Conservation (phyloP, 495 filamentous ascomycete genomes). For the Hypoxylon crocopeplum region DNA sequence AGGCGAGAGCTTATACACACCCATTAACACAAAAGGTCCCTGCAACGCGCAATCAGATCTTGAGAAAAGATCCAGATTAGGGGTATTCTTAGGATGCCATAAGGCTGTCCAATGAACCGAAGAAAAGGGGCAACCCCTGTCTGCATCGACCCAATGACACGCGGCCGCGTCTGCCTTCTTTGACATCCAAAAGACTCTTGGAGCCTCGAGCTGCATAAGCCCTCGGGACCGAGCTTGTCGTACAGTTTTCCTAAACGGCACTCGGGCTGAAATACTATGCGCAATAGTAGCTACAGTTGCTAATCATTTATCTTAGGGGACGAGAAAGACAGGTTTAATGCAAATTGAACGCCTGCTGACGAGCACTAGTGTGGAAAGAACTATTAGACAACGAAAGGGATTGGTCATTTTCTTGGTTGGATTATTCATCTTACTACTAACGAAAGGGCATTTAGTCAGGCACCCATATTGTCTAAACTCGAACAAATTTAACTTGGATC, state of each 20-base stretch:
- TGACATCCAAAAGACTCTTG: not conserved
- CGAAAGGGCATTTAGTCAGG: not conserved
- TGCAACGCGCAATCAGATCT: constrained; percentile 12
- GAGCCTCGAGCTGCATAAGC: constrained; percentile 15
- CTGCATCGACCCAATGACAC: constrained; percentile 21
- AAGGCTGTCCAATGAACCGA: constrained; percentile 31
- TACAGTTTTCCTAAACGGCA: not conserved
- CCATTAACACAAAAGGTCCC: constrained; percentile 15
- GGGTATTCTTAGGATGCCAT: constrained; percentile 5
- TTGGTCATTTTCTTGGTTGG: constrained; percentile 15
- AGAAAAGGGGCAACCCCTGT: constrained; percentile 7
- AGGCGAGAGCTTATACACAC: not conserved
- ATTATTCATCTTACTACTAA: constrained; percentile 23
- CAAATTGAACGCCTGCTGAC: not conserved
- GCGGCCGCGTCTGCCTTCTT: not conserved
- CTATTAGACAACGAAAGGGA: not conserved
- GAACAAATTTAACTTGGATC: too few relatives aligned
- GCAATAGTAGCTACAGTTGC: not conserved
- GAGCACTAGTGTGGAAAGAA: not conserved
- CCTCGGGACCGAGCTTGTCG: constrained; percentile 27
- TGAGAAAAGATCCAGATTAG: constrained; percentile 5
- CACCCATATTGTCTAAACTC: not conserved
- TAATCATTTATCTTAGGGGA: not conserved
- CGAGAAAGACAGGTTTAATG: not conserved
- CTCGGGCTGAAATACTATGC: not conserved